Percentiles rank a stretch among this genome's conserved stretches.
Evolutionary conservation across 352 stramenopile species (phyloP).

Genomic region (Blastocystis sp.): DNA sequence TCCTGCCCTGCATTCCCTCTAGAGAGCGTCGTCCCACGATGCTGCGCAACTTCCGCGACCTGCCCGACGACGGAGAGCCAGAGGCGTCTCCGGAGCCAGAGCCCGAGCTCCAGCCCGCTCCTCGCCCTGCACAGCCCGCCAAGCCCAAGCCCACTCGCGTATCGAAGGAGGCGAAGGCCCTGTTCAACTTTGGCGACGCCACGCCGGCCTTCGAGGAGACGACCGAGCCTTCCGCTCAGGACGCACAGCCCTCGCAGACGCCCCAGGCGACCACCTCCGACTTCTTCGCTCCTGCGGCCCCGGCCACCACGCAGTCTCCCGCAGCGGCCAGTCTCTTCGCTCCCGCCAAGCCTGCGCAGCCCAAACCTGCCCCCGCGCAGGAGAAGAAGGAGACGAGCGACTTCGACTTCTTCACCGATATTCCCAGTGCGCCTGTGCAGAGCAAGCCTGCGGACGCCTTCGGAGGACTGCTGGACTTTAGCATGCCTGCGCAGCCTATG

Average conservation of each 20-base stretch:
- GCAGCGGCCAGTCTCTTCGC: not conserved
- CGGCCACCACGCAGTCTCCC: not conserved
- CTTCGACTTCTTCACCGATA: slow-evolving; percentile 59
- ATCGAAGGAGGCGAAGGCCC: slow-evolving; percentile 41
- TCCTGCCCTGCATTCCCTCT: not conserved
- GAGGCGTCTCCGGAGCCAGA: slow-evolving; percentile 8
- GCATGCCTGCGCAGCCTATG: not conserved
- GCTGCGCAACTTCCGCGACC: slow-evolving; percentile 55
- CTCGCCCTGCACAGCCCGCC: not conserved
- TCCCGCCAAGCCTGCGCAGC: not conserved
- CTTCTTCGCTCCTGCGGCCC: not conserved
- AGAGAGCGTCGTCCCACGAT: not conserved
- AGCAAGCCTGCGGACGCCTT: not conserved
- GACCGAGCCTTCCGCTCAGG: not conserved
- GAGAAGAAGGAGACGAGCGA: not conserved
- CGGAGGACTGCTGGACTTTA: slow-evolving; percentile 30
- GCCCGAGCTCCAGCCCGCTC: not conserved
- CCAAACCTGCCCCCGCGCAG: not conserved
- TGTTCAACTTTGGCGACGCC: slow-evolving; percentile 58
- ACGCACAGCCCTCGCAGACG: not conserved
- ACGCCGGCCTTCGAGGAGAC: not conserved
- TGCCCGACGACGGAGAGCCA: not conserved
- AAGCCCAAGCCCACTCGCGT: slow-evolving; percentile 27
- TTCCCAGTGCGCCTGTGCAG: not conserved
- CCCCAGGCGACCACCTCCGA: not conserved